Base-by-base conservation (phyloP, 768 basidiomycete genomes). In the Suillus plorans region DNA sequence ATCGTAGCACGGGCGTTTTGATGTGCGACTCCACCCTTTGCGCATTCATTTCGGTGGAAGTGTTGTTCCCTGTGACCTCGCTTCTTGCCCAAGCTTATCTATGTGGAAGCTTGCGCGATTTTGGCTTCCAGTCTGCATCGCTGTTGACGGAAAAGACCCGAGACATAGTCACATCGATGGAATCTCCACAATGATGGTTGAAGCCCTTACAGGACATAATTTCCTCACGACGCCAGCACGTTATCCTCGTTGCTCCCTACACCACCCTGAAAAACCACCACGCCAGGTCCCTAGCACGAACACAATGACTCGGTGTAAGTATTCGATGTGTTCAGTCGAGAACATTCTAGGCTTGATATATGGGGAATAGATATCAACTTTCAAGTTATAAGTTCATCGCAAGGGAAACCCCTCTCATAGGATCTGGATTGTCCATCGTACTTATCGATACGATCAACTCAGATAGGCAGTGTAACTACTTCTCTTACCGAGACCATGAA, bases 1-100 rank as follows among this genome's bases (percentile, higher is more conserved):
- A n/a, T 73, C 73, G 63, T 49, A n/a, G 42, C 65, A 65, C 66
- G 55, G 67, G 61, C 34, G 45, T 57, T 61, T 64, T 52, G 42
- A 50, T 63, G 64, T 36, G 41, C 22, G 63, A 16, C 64, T 34
- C 41, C 42, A 22, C 31, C 66, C 22, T 50, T 47, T 63, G 42
- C 64, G 59, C 47, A n/a, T 64, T 67, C 60, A 66, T 67, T 55
- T 64, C 69, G 67, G 64, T 66, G 63, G 61, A 31, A 70, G 66
- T 53, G 31, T 12, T 28, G 8, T 31, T 34, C 66, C 62, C 34
- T 68, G 63, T 70, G 63, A 68, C 67, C 58, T 16, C 22, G 53
- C 66, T 67, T 63, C 50, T 62, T n/a, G n/a, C 31, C 61, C 56
- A 28, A 16, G 55, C 52, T 47, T n/a, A 44, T 44, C 55, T 34